These are phyloP conservation scores for Syzygium grande DNA, from an alignment of 345 rosid genomes.

Conservation along the genomic window DNA sequence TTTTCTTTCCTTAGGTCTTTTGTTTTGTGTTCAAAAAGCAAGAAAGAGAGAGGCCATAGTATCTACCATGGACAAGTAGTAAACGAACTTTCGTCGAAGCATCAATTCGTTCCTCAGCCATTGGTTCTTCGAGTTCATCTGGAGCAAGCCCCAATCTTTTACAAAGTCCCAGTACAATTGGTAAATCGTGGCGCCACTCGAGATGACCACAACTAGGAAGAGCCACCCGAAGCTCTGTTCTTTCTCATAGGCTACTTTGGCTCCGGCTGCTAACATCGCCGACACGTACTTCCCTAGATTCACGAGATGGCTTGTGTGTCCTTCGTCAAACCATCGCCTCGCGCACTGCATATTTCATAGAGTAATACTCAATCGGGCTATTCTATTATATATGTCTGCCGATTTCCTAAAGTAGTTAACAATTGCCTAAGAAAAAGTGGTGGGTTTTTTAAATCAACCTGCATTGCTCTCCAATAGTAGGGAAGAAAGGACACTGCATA, in stretches of 20 bases:
- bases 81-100: constrained; percentile 77
- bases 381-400: not conserved
- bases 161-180: constrained; percentile 99
- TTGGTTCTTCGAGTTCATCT: constrained; percentile 78
- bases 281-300: constrained; percentile 94
- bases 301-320: constrained; percentile 57
- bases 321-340: constrained; percentile 92
- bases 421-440: not conserved
- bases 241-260: constrained; percentile 83
- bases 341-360: constrained; percentile 55
- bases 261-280: constrained; percentile 96
- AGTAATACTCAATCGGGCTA: not conserved
- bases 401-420: not conserved
- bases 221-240: constrained; percentile 57
- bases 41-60: not conserved
- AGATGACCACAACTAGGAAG: constrained; percentile 61
- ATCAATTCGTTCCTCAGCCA: constrained; percentile 96
- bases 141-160: constrained; percentile 97
- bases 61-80: constrained; percentile 92
- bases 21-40: not conserved
- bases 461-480: constrained; percentile 99
- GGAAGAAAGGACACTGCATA: constrained; percentile 95
- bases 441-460: constrained; percentile 30
- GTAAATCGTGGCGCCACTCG: constrained; percentile 79
- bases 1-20: not conserved